phyloP scores from a whole-genome alignment of 2,329 filamentous ascomycete genomes.

The Ilyonectria destructans region DNA sequence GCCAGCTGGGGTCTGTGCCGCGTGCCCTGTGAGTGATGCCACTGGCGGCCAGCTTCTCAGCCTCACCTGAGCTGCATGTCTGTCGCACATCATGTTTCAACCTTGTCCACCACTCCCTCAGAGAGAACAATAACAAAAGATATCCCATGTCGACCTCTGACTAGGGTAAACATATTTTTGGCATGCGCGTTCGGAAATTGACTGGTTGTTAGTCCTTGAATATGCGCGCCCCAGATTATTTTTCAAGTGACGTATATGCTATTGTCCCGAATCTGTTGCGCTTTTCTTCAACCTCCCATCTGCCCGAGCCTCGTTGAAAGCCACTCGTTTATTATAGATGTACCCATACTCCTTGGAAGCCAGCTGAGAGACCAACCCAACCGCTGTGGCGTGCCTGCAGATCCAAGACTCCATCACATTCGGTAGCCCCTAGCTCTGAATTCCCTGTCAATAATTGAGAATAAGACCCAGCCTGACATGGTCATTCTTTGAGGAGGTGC shows the following conservation, averaged over 20 bases:
- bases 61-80: slow-evolving; percentile 13
- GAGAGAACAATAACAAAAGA: background rate
- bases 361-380: background rate
- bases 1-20: slow-evolving; percentile 1
- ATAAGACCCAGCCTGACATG: background rate
- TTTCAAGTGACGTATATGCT: background rate
- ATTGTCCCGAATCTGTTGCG: background rate
- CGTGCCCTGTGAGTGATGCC: background rate
- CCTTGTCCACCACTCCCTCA: background rate
- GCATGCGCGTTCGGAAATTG: background rate
- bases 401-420: background rate
- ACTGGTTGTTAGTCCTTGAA: background rate
- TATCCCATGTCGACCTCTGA: background rate
- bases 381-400: slow-evolving; percentile 1
- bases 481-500: background rate
- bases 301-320: background rate
- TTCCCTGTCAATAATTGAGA: background rate
- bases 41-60: slow-evolving; percentile 1
- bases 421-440: background rate
- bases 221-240: background rate
- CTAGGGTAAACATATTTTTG: background rate
- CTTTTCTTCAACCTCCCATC: background rate
- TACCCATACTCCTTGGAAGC: background rate
- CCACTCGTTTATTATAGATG: background rate
- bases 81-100: background rate